Percentiles rank a stretch among this genome's conserved stretches.
Conservation (phyloP, 768 basidiomycete genomes). For the Lactifluus pinguis region DNA sequence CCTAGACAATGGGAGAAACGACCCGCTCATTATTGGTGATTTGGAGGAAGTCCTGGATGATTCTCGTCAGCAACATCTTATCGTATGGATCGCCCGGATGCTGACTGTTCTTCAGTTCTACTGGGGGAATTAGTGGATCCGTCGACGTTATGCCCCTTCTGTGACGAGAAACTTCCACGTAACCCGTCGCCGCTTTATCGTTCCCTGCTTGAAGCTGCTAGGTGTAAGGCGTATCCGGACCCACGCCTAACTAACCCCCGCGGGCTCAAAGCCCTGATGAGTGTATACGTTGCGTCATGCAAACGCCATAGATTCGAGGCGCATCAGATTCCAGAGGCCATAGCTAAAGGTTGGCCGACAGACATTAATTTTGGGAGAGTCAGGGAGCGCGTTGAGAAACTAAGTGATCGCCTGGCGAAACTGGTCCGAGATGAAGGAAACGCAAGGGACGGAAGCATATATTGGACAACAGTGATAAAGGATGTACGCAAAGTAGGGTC, state of each 20-base stretch:
- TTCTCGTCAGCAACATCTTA: constrained; percentile 14
- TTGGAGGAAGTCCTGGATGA: constrained; percentile 8
- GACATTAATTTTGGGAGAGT: constrained; percentile 55
- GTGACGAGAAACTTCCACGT: constrained; percentile 59
- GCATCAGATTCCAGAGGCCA: constrained; percentile 61
- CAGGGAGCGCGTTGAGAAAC: constrained; percentile 41
- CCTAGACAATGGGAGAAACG: background rate
- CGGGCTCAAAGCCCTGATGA: constrained; percentile 45
- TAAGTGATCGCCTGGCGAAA: constrained; percentile 38
- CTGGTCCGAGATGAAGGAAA: constrained; percentile 37
- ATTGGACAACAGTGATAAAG: constrained; percentile 59
- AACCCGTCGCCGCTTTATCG: constrained; percentile 50
- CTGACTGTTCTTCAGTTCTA: constrained; percentile 34
- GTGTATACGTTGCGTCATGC: constrained; percentile 57
- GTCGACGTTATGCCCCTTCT: constrained; percentile 67
- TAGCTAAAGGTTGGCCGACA: constrained; percentile 68
- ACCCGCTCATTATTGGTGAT: background rate
- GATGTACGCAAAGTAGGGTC: constrained; percentile 59
- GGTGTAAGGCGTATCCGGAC: constrained; percentile 46
- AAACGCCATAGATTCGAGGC: constrained; percentile 74
- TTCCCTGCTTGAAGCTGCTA: constrained; percentile 43
- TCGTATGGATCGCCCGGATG: background rate
- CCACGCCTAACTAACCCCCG: constrained; percentile 60
- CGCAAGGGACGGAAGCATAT: constrained; percentile 39
- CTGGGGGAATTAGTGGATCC: constrained; percentile 49